These are phyloP conservation scores for Trametes cinnabarina DNA, from an alignment of 768 basidiomycete genomes.

Conservation along the genomic window DNA sequence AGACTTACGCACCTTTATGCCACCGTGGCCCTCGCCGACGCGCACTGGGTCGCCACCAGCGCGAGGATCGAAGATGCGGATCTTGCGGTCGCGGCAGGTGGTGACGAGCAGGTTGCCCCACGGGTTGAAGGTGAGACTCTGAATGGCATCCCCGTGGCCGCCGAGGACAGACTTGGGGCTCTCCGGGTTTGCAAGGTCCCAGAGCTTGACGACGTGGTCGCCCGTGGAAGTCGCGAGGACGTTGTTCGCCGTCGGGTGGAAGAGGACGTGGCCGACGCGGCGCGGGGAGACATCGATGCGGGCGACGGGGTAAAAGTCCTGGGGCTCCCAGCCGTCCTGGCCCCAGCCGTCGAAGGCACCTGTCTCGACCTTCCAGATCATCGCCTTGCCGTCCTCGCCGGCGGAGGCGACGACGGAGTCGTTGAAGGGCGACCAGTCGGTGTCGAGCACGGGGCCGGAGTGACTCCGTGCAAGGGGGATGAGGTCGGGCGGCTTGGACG, in stretches of 20 bases:
- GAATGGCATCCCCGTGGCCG: slow-evolving; percentile 87
- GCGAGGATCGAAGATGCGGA: slow-evolving; percentile 90
- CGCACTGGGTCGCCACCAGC: slow-evolving; percentile 79
- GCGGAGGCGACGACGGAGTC: slow-evolving; percentile 88
- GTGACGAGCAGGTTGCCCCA: slow-evolving; percentile 82
- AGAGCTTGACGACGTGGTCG: slow-evolving; percentile 86
- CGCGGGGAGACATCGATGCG: slow-evolving; percentile 76
- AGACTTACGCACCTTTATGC: slow-evolving; percentile 76
- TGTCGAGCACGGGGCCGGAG: slow-evolving; percentile 85
- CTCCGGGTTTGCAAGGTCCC: slow-evolving; percentile 83
- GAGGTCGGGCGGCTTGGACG: slow-evolving; percentile 85
- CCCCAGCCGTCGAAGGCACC: slow-evolving; percentile 78
- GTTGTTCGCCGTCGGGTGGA: slow-evolving; percentile 87
- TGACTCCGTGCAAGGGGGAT: slow-evolving; percentile 89
- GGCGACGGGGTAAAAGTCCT: slow-evolving; percentile 87
- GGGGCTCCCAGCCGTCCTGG: too few relatives aligned
- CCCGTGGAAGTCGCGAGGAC: slow-evolving; percentile 81
- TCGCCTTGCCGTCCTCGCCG: slow-evolving; percentile 91
- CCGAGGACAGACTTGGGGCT: slow-evolving; percentile 56
- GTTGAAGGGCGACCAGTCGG: slow-evolving; percentile 94
- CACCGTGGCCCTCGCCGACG: slow-evolving; percentile 81
- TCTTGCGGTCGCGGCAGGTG: slow-evolving; percentile 89
- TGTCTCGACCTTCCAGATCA: slow-evolving; percentile 81
- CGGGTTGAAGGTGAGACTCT: slow-evolving; percentile 77
- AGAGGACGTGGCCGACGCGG: slow-evolving; percentile 92